Evolutionary conservation across 352 stramenopile species (phyloP).

Genomic region (Phytophthora litchii): DNA sequence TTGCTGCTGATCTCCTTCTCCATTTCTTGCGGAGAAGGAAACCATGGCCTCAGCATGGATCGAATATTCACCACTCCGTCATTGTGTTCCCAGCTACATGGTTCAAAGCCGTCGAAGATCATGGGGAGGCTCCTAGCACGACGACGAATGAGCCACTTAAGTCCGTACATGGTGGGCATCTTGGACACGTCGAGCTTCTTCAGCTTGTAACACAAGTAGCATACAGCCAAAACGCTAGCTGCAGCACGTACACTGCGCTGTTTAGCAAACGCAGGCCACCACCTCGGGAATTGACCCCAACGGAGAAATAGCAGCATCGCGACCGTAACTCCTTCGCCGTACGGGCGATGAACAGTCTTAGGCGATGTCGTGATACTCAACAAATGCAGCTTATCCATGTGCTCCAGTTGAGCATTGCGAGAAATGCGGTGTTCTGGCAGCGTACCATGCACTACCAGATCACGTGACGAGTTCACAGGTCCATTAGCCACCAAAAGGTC

Average conservation of each 20-base stretch:
- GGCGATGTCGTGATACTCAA: conserved; percentile 78
- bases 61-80: conserved; percentile 77
- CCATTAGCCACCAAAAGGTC: conserved; percentile 42
- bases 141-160: conserved; percentile 69
- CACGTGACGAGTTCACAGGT: conserved; percentile 40
- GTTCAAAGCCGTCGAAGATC: conserved; percentile 72
- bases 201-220: conserved; percentile 42
- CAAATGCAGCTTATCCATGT: conserved; percentile 69
- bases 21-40: conserved; percentile 57
- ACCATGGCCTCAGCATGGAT: conserved; percentile 76
- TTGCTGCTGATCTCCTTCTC: conserved; percentile 34
- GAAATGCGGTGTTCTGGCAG: conserved; percentile 53
- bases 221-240: conserved; percentile 24
- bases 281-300: conserved; percentile 29
- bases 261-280: conserved; percentile 21
- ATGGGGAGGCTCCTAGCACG: conserved; percentile 51
- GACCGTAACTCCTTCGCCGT: conserved; percentile 32
- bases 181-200: conserved; percentile 68
- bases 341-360: conserved; percentile 44
- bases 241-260: conserved; percentile 10
- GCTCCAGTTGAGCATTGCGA: conserved; percentile 50
- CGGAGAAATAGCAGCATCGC: conserved; percentile 28
- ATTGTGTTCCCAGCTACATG: conserved; percentile 70
- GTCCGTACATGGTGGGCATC: conserved; percentile 57
- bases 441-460: conserved; percentile 59